Conservation (phyloP, 352 stramenopile species). For the Pythium grandisporangium region DNA sequence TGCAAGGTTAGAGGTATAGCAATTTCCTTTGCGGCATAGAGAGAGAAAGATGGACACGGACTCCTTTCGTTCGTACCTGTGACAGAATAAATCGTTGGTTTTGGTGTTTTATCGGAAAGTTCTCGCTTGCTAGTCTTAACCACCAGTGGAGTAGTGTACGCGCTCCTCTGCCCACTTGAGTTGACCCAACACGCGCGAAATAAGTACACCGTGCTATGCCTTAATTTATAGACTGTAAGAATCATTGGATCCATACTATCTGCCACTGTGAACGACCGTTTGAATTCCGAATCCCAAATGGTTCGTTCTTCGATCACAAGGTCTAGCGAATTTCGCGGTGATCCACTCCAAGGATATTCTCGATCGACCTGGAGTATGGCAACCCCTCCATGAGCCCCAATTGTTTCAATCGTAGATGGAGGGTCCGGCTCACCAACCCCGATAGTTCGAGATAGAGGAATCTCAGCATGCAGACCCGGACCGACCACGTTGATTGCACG, state of each 20-base stretch:
- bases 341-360: not conserved
- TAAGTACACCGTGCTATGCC: constrained; percentile 32
- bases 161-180: constrained; percentile 8
- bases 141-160: constrained; percentile 13
- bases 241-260: constrained; percentile 26
- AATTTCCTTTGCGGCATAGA: no score
- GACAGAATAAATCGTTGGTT: constrained; percentile 13
- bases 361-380: constrained; percentile 3
- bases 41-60: no score
- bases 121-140: constrained; percentile 18
- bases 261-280: not conserved
- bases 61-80: no score
- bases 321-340: not conserved
- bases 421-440: not conserved
- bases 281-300: not conserved
- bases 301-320: constrained; percentile 4
- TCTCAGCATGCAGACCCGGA: constrained; percentile 14
- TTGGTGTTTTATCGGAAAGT: constrained; percentile 24
- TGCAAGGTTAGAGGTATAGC: not conserved
- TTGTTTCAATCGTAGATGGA: not conserved
- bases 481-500: constrained; percentile 29
- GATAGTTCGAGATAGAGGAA: constrained; percentile 1
- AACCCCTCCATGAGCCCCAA: constrained; percentile 8
- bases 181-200: constrained; percentile 26
- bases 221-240: constrained; percentile 25